These are phyloP conservation scores for Scleromitrula shiraiana DNA, from an alignment of 2,329 filamentous ascomycete genomes.

Conservation along the genomic window DNA sequence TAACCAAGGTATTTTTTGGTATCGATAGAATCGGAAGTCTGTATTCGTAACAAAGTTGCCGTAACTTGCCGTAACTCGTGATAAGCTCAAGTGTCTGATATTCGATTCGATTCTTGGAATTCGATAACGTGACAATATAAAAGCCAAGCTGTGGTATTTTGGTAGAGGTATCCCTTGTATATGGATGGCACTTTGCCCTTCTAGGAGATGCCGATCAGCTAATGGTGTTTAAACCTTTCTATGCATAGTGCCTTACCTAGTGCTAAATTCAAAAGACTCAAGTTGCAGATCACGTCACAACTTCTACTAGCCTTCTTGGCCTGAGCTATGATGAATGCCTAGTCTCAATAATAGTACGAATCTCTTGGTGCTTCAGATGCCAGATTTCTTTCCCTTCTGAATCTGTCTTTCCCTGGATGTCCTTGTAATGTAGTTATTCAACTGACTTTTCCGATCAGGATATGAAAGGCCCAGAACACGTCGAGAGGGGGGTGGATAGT, in stretches of 20 bases:
- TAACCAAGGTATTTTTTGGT: too few relatives aligned
- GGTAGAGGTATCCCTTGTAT: neutral
- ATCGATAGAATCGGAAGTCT: neutral
- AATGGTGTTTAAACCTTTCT: neutral
- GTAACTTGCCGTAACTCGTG: too few relatives aligned
- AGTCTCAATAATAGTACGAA: neutral
- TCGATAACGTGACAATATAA: too few relatives aligned
- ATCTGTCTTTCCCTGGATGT: neutral
- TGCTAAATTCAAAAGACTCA: neutral
- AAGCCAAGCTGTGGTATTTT: neutral
- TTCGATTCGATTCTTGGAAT: too few relatives aligned
- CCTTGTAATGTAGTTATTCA: neutral
- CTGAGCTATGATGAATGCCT: neutral
- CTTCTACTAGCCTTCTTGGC: neutral
- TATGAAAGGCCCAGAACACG: neutral
- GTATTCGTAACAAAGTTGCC: too few relatives aligned
- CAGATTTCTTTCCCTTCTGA: neutral
- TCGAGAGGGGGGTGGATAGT: neutral
- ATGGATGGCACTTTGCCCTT: neutral
- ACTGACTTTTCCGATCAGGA: neutral
- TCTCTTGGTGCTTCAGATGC: neutral
- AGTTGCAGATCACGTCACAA: constrained; percentile 4
- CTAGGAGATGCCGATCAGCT: neutral
- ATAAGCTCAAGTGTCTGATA: too few relatives aligned
- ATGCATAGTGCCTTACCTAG: neutral